These are phyloP conservation scores for Martensiomyces pterosporus DNA, from an alignment of 192 early-diverging fungal genomes.

Conservation along the genomic window DNA sequence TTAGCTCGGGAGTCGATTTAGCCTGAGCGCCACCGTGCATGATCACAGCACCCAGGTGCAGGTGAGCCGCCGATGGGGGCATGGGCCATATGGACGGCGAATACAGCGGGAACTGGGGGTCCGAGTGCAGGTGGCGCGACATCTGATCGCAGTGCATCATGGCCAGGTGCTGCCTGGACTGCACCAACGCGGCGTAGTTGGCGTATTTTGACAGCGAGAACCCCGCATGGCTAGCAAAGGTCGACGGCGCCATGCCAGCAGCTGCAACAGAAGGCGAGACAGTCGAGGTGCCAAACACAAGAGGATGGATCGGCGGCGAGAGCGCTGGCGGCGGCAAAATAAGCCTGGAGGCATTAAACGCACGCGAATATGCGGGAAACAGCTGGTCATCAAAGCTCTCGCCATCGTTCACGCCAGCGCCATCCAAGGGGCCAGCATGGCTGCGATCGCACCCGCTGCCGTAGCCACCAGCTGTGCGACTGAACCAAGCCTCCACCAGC, in stretches of 20 bases:
- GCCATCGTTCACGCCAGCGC: not conserved
- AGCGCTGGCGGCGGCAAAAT: conserved; percentile 15
- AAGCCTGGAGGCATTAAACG: conserved; percentile 14
- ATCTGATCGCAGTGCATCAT: conserved; percentile 16
- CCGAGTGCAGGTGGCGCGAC: conserved; percentile 25
- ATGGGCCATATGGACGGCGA: conserved; percentile 15
- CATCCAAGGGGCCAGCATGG: no score
- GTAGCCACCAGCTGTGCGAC: not conserved
- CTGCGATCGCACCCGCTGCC: no score
- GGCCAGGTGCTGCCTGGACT: conserved; percentile 38
- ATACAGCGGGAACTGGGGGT: conserved; percentile 33
- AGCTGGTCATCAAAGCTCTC: conserved; percentile 2
- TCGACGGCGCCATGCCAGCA: not conserved
- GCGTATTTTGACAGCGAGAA: conserved; percentile 36
- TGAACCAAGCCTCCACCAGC: conserved; percentile 31
- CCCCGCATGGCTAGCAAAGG: conserved; percentile 4
- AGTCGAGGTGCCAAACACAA: conserved; percentile 26
- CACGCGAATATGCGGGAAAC: conserved; percentile 20
- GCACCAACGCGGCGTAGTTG: conserved; percentile 36
- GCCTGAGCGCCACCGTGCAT: conserved; percentile 18
- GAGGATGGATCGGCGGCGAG: conserved; percentile 24
- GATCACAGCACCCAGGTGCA: not conserved
- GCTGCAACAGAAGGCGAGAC: conserved; percentile 1
- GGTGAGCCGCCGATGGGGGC: conserved; percentile 2
- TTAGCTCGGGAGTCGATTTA: conserved; percentile 46